A percentile compares a stretch with the other conserved stretches of the same genome.
Evolutionary conservation across 2,329 filamentous ascomycete species (phyloP).

Genomic region (Phyllosticta citribraziliensis): DNA sequence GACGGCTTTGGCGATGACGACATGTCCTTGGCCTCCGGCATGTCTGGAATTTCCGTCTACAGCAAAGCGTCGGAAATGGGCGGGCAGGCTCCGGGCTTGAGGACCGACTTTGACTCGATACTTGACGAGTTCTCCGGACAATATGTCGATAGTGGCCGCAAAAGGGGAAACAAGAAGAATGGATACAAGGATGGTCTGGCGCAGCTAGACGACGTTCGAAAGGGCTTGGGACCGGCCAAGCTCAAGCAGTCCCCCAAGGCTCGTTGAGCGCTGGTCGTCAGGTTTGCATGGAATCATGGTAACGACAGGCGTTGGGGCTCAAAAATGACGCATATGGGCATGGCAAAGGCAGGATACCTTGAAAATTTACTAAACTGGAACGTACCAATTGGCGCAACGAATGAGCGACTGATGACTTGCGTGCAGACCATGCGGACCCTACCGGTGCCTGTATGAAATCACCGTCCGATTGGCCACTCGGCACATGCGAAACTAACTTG

Average conservation of each 20-base stretch:
- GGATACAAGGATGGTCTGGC: slow-evolving; percentile 72
- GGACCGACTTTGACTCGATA: slow-evolving; percentile 76
- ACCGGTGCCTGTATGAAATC: not conserved
- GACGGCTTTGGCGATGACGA: slow-evolving; percentile 39
- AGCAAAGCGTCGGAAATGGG: slow-evolving; percentile 20
- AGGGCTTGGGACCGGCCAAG: slow-evolving; percentile 62
- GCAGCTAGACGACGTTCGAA: slow-evolving; percentile 83
- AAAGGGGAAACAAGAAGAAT: slow-evolving; percentile 59
- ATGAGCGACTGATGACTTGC: not conserved
- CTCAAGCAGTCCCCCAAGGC: not conserved
- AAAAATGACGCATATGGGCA: not conserved
- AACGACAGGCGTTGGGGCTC: not conserved
- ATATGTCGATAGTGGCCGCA: slow-evolving; percentile 61
- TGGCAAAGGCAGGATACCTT: not conserved
- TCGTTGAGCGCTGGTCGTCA: not conserved
- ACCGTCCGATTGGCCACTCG: not conserved
- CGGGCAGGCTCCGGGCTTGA: slow-evolving; percentile 43
- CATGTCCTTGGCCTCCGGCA: slow-evolving; percentile 42
- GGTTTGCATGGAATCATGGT: not conserved
- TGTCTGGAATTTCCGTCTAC: slow-evolving; percentile 27
- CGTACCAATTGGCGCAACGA: not conserved
- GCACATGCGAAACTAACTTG: not conserved
- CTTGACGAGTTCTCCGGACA: slow-evolving; percentile 85
- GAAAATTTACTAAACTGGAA: not conserved
- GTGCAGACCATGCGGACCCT: not conserved